Conservation (phyloP, 768 basidiomycete species). For the Leccinum ochraceum region DNA sequence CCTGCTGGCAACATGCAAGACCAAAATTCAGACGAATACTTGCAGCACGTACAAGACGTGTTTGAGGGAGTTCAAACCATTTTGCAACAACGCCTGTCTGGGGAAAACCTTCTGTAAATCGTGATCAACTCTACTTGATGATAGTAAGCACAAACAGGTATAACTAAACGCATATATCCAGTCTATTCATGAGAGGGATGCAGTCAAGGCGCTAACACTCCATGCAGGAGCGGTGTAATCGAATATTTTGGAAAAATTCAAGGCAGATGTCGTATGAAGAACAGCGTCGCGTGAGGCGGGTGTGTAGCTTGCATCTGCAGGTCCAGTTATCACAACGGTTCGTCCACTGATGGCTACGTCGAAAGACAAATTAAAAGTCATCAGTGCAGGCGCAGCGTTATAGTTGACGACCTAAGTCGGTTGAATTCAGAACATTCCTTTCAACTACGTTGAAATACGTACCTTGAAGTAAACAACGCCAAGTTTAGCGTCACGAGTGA, state of each 20-base stretch:
- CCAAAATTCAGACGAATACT: conserved; percentile 63
- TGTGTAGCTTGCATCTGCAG: conserved; percentile 53
- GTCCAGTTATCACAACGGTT: conserved; percentile 50
- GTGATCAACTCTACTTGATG: neutral
- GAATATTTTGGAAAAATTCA: conserved; percentile 50
- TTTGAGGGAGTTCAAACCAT: conserved; percentile 37
- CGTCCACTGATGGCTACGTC: conserved; percentile 45
- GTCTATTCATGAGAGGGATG: neutral
- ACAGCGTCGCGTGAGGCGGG: conserved; percentile 47
- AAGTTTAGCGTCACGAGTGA: conserved; percentile 35
- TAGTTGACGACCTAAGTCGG: conserved; percentile 54
- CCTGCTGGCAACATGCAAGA: conserved; percentile 73
- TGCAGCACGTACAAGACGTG: conserved; percentile 43
- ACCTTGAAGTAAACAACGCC: conserved; percentile 60
- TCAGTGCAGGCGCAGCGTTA: conserved; percentile 36
- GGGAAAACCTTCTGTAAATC: neutral
- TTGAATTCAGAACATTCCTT: neutral
- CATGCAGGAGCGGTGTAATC: conserved; percentile 52
- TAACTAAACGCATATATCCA: neutral
- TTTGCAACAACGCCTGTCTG: conserved; percentile 22
- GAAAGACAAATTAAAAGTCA: conserved; percentile 61
- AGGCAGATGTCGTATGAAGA: conserved; percentile 44
- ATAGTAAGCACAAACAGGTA: neutral
- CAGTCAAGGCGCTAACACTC: conserved; percentile 37
- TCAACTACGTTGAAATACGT: neutral